Evolutionary conservation across 106 monocot genomes (phyloP).

Genomic region (Allium cepa): DNA sequence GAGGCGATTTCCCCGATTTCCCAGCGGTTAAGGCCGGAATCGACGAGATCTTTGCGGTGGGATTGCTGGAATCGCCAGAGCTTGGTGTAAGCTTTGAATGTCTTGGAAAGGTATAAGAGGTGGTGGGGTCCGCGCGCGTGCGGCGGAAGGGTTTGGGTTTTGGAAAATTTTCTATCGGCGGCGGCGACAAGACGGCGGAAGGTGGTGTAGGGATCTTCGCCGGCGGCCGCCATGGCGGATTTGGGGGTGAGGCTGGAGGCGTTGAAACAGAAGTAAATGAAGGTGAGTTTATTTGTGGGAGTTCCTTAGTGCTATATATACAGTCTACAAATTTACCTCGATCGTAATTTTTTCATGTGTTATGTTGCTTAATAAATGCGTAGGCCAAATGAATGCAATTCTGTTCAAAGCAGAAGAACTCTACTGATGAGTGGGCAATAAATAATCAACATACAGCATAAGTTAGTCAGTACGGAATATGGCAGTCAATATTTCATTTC

Average conservation of each 20-base stretch:
- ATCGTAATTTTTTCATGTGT: too few species aligned
- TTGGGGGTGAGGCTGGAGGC: background rate
- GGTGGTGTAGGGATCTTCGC: conserved; percentile 5
- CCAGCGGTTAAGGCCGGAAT: conserved; percentile 56
- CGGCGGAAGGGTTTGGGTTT: conserved; percentile 61
- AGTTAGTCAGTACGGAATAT: too few species aligned
- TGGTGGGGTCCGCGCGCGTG: conserved; percentile 30
- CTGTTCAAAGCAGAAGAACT: too few species aligned
- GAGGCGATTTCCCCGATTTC: conserved; percentile 98
- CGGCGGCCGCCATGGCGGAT: conserved; percentile 2
- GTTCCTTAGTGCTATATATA: background rate
- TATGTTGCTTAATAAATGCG: too few species aligned
- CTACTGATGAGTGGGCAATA: too few species aligned
- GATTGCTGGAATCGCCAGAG: conserved; percentile 91
- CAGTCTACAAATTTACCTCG: too few species aligned
- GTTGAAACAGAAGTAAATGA: background rate
- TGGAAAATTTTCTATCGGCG: conserved; percentile 86
- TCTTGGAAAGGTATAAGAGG: conserved; percentile 46
- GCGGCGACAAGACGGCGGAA: conserved; percentile 50
- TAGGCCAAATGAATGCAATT: too few species aligned
- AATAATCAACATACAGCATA: too few species aligned
- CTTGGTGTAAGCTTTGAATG: conserved; percentile 80
- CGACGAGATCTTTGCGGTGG: conserved; percentile 50
- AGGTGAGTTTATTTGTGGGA: background rate
- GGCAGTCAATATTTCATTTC: too few species aligned